Evolutionary conservation across 2,329 filamentous ascomycete genomes (phyloP).

Genomic region (Talaromyces funiculosus): DNA sequence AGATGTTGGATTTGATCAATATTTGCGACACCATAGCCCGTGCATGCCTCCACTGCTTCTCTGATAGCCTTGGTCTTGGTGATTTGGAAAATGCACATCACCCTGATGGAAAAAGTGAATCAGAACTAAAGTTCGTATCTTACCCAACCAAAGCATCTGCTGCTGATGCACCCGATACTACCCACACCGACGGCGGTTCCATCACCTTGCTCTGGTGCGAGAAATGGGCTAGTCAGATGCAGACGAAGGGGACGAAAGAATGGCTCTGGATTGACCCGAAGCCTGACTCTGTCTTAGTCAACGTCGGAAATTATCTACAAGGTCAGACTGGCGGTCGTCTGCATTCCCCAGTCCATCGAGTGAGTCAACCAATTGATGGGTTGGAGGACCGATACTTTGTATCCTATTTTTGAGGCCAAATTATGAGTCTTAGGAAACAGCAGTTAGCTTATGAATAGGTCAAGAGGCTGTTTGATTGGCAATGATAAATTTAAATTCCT

Average conservation of each 20-base stretch:
- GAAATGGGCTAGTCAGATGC: not conserved
- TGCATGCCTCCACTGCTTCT: not conserved
- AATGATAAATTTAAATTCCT: not conserved
- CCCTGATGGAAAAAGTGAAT: not conserved
- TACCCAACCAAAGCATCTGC: not conserved
- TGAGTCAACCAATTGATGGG: slow-evolving; percentile 15
- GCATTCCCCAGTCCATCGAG: slow-evolving; percentile 1
- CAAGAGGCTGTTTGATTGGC: not conserved
- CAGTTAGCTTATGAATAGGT: not conserved
- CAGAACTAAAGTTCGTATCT: not conserved
- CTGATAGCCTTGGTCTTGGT: not conserved
- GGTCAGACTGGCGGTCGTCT: not conserved
- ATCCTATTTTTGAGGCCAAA: not conserved
- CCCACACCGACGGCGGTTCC: not conserved
- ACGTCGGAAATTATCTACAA: not conserved
- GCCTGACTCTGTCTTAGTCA: not conserved
- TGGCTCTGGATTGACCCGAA: not conserved
- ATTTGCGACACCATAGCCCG: not conserved
- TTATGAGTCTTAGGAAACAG: not conserved
- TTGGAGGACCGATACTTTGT: not conserved
- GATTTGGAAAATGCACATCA: not conserved
- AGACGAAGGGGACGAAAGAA: not conserved
- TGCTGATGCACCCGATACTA: slow-evolving; percentile 11
- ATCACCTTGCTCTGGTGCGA: slow-evolving; percentile 1
- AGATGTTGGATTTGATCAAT: not conserved